Evolutionary conservation across 306 rosid genomes (phyloP), one percentile per base, ranked within the genome.

Genomic region (Inga oerstediana): DNA sequence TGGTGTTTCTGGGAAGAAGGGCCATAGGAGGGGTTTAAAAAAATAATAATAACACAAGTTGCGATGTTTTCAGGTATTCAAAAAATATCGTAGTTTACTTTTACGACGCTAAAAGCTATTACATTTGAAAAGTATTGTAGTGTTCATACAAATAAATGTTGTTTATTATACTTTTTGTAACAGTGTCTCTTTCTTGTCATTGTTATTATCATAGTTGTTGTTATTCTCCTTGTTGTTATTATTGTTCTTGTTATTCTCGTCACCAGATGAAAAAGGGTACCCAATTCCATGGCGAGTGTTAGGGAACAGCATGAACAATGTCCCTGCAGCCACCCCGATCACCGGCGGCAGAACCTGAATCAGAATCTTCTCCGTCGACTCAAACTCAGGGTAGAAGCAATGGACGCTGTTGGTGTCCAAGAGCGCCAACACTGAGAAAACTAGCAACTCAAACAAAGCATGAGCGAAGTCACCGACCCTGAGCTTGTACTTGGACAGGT

Each of bases 201-300:
- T 3, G 13, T 46, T 3, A 4, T 46, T 12, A 9, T 46, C 2
- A 2, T 48, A 3, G 2, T 5, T 20, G 9, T 61, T 76, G 35
- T 24, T 24, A 11, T 24, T 61, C 6, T 61, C 27, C 14, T 48
- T 3, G 13, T 46, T 3, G 2, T 46, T 12, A 9, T 46, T 12
- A 2, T 48, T 13, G 2, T 5, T 20, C 12, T 61, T 76, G 35
- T 24, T 24, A 11, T 24, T 61, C 6, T 61, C 68, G 7, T 46
- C 71, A 34, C 45, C 85, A 17, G 81, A 27, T 16, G 49, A 4
- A 71, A 88, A 4, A 67, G 90, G 91, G 61, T 93, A 93, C 2
- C 98, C 98, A 62, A 94, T 90, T 52, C 98, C 98, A 80, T 94
- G 97, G 69, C 98, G 90, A 11, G 17, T 80, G 19, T 87, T 88